These are phyloP conservation scores for Neonectria neomacrospora DNA, from an alignment of 2,329 filamentous ascomycete genomes.

Conservation along the genomic window DNA sequence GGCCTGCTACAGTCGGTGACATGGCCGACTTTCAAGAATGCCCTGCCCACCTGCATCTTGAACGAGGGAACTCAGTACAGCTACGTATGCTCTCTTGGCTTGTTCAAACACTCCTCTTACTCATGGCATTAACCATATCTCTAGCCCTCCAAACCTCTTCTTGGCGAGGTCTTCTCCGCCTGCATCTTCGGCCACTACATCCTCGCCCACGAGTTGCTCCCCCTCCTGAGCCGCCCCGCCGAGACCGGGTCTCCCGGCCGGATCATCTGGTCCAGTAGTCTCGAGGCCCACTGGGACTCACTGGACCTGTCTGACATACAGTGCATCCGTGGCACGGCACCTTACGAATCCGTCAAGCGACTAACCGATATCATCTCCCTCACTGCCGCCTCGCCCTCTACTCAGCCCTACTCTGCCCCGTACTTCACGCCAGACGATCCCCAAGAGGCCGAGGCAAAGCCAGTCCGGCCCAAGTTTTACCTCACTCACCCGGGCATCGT, in stretches of 20 bases:
- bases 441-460: constrained; percentile 36
- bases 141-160: constrained; percentile 64
- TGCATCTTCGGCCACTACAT: constrained; percentile 98
- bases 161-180: constrained; percentile 88
- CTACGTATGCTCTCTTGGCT: constrained; percentile 45
- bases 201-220: constrained; percentile 81
- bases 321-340: constrained; percentile 67
- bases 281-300: constrained; percentile 70
- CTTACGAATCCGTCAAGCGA: constrained; percentile 91
- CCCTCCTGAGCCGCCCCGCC: constrained; percentile 70
- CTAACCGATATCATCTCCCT: constrained; percentile 86
- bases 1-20: constrained; percentile 76
- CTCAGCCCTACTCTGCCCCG: constrained; percentile 63
- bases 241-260: constrained; percentile 64
- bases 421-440: constrained; percentile 61
- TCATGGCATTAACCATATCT: constrained; percentile 11
- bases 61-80: constrained; percentile 51
- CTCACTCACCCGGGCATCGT: constrained; percentile 89
- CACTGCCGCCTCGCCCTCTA: constrained; percentile 74
- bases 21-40: constrained; percentile 81
- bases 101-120: background rate
- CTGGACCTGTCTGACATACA: constrained; percentile 81
- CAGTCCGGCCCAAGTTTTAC: constrained; percentile 71
- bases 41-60: constrained; percentile 59
- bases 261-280: constrained; percentile 87